Percentiles rank a stretch among this genome's conserved stretches.
These are phyloP conservation scores for Vanderwaltozyma tropicalis DNA, from an alignment of 805 yeast species.

Conservation along the genomic window DNA sequence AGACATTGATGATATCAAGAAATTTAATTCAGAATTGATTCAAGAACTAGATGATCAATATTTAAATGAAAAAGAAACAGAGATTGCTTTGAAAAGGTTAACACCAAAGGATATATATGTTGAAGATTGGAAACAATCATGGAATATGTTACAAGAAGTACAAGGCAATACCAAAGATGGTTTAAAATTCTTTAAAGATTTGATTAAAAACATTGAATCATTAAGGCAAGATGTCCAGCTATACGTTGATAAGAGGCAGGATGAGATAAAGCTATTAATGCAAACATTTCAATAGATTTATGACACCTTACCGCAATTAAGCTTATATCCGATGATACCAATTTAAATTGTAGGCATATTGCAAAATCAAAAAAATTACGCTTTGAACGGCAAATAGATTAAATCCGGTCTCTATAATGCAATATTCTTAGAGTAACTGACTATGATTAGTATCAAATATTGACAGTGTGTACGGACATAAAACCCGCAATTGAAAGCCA, in stretches of 20 bases:
- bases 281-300: no score
- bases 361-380: no score
- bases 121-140: conserved; percentile 18
- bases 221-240: conserved; percentile 41
- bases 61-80: conserved; percentile 14
- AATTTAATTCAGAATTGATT: conserved; percentile 32
- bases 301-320: no score
- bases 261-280: conserved; percentile 29
- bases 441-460: no score
- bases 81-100: conserved; percentile 3
- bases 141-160: conserved; percentile 40
- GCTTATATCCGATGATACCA: no score
- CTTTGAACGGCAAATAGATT: no score
- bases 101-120: conserved; percentile 17
- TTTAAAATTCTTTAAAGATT: conserved; percentile 54
- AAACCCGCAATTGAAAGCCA: no score
- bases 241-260: conserved; percentile 41
- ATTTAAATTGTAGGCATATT: no score
- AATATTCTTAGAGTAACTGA: no score
- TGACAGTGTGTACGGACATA: no score
- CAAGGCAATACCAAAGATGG: conserved; percentile 58
- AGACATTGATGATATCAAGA: conserved; percentile 35
- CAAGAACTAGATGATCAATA: conserved; percentile 31
- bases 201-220: conserved; percentile 36
- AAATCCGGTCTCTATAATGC: no score